Percentiles rank a stretch among this genome's conserved stretches.
These are phyloP conservation scores for Zostera marina DNA, from an alignment of 116 monocot genomes.

Conservation along the genomic window DNA sequence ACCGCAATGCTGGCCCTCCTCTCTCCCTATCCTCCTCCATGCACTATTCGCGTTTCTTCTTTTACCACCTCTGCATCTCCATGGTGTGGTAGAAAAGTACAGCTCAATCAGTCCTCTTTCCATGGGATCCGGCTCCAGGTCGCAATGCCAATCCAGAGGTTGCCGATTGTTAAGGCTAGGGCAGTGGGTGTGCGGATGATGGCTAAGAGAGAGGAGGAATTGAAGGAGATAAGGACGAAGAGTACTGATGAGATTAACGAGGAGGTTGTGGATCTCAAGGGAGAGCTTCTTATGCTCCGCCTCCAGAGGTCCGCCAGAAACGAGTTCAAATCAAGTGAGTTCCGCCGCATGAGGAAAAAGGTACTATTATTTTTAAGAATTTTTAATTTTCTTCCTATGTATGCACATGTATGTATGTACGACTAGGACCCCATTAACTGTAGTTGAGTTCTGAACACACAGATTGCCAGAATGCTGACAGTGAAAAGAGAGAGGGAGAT, in stretches of 20 bases:
- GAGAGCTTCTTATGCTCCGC: constrained; percentile 83
- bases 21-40: neutral
- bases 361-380: constrained; percentile 14
- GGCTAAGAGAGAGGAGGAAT: constrained; percentile 77
- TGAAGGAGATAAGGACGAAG: constrained; percentile 62
- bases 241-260: constrained; percentile 72
- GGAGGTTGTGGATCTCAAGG: constrained; percentile 86
- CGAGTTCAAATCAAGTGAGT: constrained; percentile 79
- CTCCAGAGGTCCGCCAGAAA: constrained; percentile 77
- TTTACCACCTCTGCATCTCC: neutral
- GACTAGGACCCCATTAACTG: neutral
- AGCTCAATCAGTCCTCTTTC: constrained; percentile 9
- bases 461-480: constrained; percentile 85
- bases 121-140: constrained; percentile 6
- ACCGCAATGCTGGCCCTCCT: neutral
- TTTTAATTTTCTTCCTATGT: neutral
- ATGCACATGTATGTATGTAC: neutral
- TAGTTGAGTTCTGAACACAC: constrained; percentile 4
- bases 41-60: neutral
- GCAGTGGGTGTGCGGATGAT: constrained; percentile 22
- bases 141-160: neutral
- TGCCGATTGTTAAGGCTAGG: neutral
- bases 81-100: neutral
- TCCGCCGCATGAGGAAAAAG: constrained; percentile 78
- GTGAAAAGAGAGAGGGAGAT: constrained; percentile 89